These are phyloP conservation scores for Colletotrichum kahawae DNA, from an alignment of 2,329 filamentous ascomycete species.

Conservation along the genomic window DNA sequence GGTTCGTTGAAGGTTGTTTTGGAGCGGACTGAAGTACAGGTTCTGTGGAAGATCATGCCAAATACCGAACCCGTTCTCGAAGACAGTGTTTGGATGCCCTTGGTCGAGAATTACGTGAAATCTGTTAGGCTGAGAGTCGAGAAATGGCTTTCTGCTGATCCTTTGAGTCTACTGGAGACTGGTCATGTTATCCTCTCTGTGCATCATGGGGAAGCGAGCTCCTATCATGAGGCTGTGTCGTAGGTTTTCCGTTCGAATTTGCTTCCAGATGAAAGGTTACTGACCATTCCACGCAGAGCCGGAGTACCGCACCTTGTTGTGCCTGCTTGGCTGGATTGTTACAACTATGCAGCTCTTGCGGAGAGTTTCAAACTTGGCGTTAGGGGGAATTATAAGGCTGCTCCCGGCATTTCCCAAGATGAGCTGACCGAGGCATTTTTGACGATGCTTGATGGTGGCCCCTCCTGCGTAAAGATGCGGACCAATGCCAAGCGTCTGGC, in stretches of 20 bases:
- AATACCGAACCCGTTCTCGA: slow-evolving; percentile 12
- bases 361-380: slow-evolving; percentile 48
- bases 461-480: slow-evolving; percentile 10
- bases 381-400: slow-evolving; percentile 38
- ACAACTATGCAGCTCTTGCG: slow-evolving; percentile 46
- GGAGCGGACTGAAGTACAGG: slow-evolving; percentile 27
- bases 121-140: slow-evolving; percentile 27
- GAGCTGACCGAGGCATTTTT: slow-evolving; percentile 32
- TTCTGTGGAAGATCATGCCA: slow-evolving; percentile 35
- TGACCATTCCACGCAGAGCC: slow-evolving; percentile 31
- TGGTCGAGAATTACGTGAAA: slow-evolving; percentile 23
- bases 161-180: slow-evolving; percentile 36
- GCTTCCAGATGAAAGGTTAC: background rate
- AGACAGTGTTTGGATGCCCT: slow-evolving; percentile 10
- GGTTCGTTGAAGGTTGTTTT: slow-evolving; percentile 26
- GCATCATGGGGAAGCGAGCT: slow-evolving; percentile 45
- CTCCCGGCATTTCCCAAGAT: slow-evolving; percentile 33
- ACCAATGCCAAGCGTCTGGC: slow-evolving; percentile 26
- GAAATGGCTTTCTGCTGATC: slow-evolving; percentile 36
- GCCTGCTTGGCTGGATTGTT: slow-evolving; percentile 51
- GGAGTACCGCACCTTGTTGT: slow-evolving; percentile 51
- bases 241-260: slow-evolving; percentile 26
- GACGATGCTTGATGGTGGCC: slow-evolving; percentile 18
- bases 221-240: slow-evolving; percentile 49
- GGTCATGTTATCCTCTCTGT: slow-evolving; percentile 38